Evolutionary conservation across 2,329 filamentous ascomycete genomes (phyloP), one percentile per base, ranked within the genome.

Genomic region (Pseudogymnoascus sp.): DNA sequence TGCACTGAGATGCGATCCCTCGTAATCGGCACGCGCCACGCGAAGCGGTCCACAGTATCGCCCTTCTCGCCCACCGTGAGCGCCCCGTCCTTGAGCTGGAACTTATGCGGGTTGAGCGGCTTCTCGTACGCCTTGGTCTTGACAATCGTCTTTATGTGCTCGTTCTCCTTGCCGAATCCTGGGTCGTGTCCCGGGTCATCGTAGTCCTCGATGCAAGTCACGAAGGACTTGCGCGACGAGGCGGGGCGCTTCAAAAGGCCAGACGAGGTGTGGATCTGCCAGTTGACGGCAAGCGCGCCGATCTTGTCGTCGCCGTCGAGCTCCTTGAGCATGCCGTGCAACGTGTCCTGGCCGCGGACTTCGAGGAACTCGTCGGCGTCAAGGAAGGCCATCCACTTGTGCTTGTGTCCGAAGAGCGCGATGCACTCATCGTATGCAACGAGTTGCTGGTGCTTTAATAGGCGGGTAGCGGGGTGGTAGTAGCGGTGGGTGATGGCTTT

Each of bases 381-480:
- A 6, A 72, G 64, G 62, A 72, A 74, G 7, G 68, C 72, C 37
- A 73, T 71, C 71, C 72, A 74, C 10, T 66, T 71, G 62, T 73
- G 71, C 16, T 66, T 66, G 10, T 63, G 63, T 35, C 69, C 67
- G 39, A 68, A 70, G 7, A 62, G 61, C 16, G 64, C 59, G 31
- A 66, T 65, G 59, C 70, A 72, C 31, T 66, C 35, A 6, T 63
- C 59, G 62, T 72, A 72, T n/a, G 68, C 63, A 4, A 35, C 39
- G 6, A 60, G 39, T 59, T 71, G 69, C 65, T 67, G 66, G 26
- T 61, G 26, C 2, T 29, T 37, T 26, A 41, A 31, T 14, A 26
- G 12, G 7, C 60, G 62, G 45, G 59, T 61, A 5, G 61, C 62
- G 4, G 63, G 63, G 21, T 63, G 45, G 35, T 69, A 63, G 45